phyloP scores from a whole-genome alignment of 2,329 filamentous ascomycete genomes.

The Clarireedia hainanense region DNA sequence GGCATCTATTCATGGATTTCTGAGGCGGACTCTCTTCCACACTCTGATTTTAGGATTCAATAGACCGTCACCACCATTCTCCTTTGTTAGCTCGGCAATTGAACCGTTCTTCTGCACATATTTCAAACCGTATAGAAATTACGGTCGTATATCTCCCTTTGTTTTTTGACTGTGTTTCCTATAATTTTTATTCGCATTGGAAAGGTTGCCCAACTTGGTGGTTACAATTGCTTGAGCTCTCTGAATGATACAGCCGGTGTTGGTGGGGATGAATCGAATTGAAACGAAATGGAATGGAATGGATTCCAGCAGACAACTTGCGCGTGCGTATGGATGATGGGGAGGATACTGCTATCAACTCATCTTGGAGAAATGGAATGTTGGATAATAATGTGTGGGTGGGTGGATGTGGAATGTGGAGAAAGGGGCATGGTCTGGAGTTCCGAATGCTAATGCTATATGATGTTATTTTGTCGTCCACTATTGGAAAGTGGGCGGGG shows the following conservation, averaged over 20 bases:
- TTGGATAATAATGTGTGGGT: background rate
- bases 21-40: constrained; percentile 3
- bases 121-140: constrained; percentile 7
- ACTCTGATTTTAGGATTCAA: background rate
- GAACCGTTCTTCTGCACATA: constrained; percentile 18
- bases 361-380: no score
- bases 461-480: background rate
- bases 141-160: constrained; percentile 10
- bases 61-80: background rate
- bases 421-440: background rate
- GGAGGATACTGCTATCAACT: no score
- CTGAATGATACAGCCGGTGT: constrained; percentile 4
- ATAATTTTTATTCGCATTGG: background rate
- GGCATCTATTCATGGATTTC: constrained; percentile 19
- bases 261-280: background rate
- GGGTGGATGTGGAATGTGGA: background rate
- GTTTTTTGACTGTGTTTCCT: background rate
- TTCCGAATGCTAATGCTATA: background rate
- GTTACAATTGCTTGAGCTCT: background rate
- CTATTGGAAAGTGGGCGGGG: background rate
- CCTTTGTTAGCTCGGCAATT: constrained; percentile 9
- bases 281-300: background rate
- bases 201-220: constrained; percentile 2
- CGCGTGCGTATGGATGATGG: no score
- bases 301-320: background rate